A percentile compares a stretch with the other conserved stretches of the same genome.
These are phyloP conservation scores for Fusarium goolgardi DNA, from an alignment of 2,329 filamentous ascomycete genomes.

Conservation along the genomic window DNA sequence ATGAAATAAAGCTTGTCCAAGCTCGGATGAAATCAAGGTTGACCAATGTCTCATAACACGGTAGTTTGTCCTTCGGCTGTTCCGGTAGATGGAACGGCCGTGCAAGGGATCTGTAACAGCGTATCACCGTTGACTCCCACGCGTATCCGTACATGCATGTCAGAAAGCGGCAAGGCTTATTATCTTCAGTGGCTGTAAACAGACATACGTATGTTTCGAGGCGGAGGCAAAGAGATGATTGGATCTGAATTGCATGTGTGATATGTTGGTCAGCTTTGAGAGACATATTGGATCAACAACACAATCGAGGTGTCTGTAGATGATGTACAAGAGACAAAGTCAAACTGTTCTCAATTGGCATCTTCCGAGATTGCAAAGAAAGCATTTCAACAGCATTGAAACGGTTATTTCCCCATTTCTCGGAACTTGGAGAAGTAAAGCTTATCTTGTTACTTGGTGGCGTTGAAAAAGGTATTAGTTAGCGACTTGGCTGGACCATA, in stretches of 20 bases:
- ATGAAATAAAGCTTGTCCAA: background rate
- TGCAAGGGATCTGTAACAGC: constrained; percentile 6
- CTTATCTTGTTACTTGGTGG: constrained; percentile 24
- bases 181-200: constrained; percentile 8
- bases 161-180: background rate
- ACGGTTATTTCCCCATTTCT: constrained; percentile 14
- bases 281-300: background rate
- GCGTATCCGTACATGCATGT: background rate
- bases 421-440: constrained; percentile 8
- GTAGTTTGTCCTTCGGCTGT: constrained; percentile 2
- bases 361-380: too few species aligned
- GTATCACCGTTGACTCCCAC: background rate
- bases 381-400: background rate
- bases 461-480: constrained; percentile 32
- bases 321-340: background rate
- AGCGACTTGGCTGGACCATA: constrained; percentile 17
- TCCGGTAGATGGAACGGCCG: constrained; percentile 4
- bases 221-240: constrained; percentile 34
- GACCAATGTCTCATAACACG: constrained; percentile 5
- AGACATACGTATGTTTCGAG: constrained; percentile 34
- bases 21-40: background rate
- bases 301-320: constrained; percentile 1
- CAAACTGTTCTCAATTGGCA: background rate
- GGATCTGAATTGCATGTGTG: constrained; percentile 23
- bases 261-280: constrained; percentile 25